Percentiles rank a stretch among this genome's conserved stretches.
These are phyloP conservation scores for Neospermospora avenae DNA, from an alignment of 2,329 filamentous ascomycete species.

Conservation along the genomic window DNA sequence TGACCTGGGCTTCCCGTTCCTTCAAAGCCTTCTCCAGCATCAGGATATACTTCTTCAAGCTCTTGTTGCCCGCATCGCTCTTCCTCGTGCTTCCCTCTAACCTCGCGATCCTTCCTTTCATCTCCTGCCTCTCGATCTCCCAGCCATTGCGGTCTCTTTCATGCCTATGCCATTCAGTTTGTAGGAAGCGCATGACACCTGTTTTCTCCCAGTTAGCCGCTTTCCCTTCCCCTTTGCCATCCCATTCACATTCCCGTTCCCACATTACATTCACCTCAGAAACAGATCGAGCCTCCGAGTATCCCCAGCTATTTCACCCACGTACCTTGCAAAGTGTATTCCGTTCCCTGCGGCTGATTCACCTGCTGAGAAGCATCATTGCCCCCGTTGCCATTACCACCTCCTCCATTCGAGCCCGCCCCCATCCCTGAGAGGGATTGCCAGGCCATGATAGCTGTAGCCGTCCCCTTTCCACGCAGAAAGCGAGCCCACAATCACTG, in stretches of 20 bases:
- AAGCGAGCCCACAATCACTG: not conserved
- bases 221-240: not conserved
- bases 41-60: slow-evolving; percentile 82
- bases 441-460: slow-evolving; percentile 56
- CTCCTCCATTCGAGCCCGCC: slow-evolving; percentile 33
- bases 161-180: slow-evolving; percentile 98
- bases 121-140: slow-evolving; percentile 98
- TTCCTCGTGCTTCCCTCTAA: slow-evolving; percentile 87
- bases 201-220: slow-evolving; percentile 36
- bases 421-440: slow-evolving; percentile 60
- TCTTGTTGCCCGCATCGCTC: slow-evolving; percentile 83
- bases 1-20: slow-evolving; percentile 72
- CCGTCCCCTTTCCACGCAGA: not conserved
- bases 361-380: slow-evolving; percentile 28
- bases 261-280: no score
- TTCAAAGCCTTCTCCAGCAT: slow-evolving; percentile 87
- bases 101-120: slow-evolving; percentile 95
- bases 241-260: no score
- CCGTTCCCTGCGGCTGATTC: slow-evolving; percentile 57
- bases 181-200: slow-evolving; percentile 99
- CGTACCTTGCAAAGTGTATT: slow-evolving; percentile 69
- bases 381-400: slow-evolving; percentile 28
- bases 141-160: slow-evolving; percentile 96
- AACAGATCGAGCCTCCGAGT: no score
- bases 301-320: no score